Conservation (phyloP, 2,329 filamentous ascomycete species). For the Peltaster fructicola region DNA sequence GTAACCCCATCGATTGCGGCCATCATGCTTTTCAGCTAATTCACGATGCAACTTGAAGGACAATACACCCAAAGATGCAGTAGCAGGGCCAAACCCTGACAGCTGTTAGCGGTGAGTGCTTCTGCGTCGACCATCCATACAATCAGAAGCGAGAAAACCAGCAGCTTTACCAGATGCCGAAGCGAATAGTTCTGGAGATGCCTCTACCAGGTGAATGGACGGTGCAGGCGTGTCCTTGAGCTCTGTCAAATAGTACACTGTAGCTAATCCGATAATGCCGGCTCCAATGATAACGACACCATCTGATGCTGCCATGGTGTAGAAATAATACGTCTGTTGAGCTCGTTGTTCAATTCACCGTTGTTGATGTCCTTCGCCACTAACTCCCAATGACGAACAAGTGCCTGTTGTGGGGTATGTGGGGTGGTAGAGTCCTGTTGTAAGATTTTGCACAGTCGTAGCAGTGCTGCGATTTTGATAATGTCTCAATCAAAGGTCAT, state of each 20-base stretch:
- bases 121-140: slow-evolving; percentile 20
- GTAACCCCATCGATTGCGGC: slow-evolving; percentile 41
- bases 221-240: slow-evolving; percentile 20
- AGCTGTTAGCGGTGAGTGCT: neutral
- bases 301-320: no score
- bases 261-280: slow-evolving; percentile 52
- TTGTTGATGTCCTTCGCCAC: no score
- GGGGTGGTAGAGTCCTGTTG: no score
- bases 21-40: slow-evolving; percentile 43
- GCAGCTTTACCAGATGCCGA: slow-evolving; percentile 59
- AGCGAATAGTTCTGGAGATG: slow-evolving; percentile 44
- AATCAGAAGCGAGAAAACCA: slow-evolving; percentile 57
- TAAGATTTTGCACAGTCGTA: slow-evolving; percentile 1
- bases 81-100: slow-evolving; percentile 14
- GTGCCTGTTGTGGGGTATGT: no score
- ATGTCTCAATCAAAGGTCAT: slow-evolving; percentile 25
- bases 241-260: slow-evolving; percentile 52
- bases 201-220: slow-evolving; percentile 41
- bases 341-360: no score
- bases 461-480: neutral
- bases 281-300: slow-evolving; percentile 51
- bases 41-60: slow-evolving; percentile 52
- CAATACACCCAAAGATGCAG: slow-evolving; percentile 43
- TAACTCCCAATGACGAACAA: no score
- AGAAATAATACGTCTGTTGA: no score